A percentile compares a stretch with the other conserved stretches of the same genome.
Evolutionary conservation across 805 yeast species (phyloP).

Genomic region (Saturnispora mendoncae): DNA sequence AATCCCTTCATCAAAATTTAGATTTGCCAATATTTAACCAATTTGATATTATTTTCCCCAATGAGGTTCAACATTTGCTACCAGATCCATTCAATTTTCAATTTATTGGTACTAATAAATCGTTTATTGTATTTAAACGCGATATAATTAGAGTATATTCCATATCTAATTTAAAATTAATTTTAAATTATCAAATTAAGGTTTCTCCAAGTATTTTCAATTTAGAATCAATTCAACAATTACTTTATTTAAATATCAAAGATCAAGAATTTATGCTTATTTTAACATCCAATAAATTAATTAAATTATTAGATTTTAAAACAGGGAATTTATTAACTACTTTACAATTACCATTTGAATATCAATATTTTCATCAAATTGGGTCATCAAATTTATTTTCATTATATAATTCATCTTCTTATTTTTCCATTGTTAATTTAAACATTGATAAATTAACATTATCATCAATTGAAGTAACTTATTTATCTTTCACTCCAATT

Average conservation of each 20-base stretch:
- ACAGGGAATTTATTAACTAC: slow-evolving; percentile 2
- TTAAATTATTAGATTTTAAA: slow-evolving; percentile 5
- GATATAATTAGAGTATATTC: slow-evolving; percentile 1
- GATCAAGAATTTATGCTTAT: background rate
- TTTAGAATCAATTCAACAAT: background rate
- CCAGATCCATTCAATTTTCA: background rate
- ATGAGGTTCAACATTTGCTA: background rate
- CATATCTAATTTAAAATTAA: background rate
- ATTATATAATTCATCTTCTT: slow-evolving; percentile 5
- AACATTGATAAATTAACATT: background rate
- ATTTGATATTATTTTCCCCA: background rate
- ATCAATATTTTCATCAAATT: slow-evolving; percentile 5
- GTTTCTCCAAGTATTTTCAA: background rate
- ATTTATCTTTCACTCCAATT: slow-evolving; percentile 21
- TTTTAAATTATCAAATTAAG: background rate
- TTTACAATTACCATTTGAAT: slow-evolving; percentile 1
- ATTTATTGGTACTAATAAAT: background rate
- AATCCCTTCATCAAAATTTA: background rate
- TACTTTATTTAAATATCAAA: background rate
- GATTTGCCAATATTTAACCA: background rate
- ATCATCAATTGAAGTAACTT: slow-evolving; percentile 8
- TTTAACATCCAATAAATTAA: background rate
- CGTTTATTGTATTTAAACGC: background rate
- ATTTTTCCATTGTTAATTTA: slow-evolving; percentile 3
- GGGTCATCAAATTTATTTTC: slow-evolving; percentile 3